A percentile compares a stretch with the other conserved stretches of the same genome.
Conservation (phyloP, 768 basidiomycete genomes). For the Rickenella mellea region DNA sequence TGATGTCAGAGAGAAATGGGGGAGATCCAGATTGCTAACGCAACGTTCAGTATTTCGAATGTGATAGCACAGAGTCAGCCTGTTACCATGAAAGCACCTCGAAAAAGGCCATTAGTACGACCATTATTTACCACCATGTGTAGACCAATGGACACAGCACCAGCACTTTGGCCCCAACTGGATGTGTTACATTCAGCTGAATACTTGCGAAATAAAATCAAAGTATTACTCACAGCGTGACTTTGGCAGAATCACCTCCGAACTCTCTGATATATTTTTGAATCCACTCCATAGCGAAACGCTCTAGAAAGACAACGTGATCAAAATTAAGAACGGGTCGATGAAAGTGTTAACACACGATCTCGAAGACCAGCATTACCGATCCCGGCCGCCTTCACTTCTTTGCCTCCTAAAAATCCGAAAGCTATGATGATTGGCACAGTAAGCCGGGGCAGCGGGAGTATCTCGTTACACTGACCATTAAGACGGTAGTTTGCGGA, state of each 20-base stretch:
- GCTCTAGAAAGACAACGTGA: too few species aligned
- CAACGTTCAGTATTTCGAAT: slow-evolving; percentile 1
- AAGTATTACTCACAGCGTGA: slow-evolving; percentile 35
- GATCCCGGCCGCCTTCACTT: slow-evolving; percentile 41
- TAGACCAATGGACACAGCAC: slow-evolving; percentile 9
- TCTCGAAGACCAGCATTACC: slow-evolving; percentile 64
- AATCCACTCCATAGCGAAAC: slow-evolving; percentile 53
- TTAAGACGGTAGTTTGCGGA: slow-evolving; percentile 42
- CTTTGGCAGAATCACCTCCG: slow-evolving; percentile 55
- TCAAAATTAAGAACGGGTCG: background rate
- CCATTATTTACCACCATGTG: slow-evolving; percentile 12
- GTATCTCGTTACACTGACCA: slow-evolving; percentile 20
- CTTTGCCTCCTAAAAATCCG: slow-evolving; percentile 42
- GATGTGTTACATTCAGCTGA: too few species aligned
- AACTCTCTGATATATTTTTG: slow-evolving; percentile 55
- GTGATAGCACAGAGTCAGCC: too few species aligned
- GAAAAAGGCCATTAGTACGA: slow-evolving; percentile 14
- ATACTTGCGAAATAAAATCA: background rate
- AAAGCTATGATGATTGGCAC: slow-evolving; percentile 21
- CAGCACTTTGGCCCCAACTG: slow-evolving; percentile 16
- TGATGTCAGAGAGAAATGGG: slow-evolving; percentile 2
- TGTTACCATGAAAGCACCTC: slow-evolving; percentile 10
- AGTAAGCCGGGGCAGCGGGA: background rate
- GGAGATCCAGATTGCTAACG: slow-evolving; percentile 11
- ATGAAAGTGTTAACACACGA: slow-evolving; percentile 35